These are phyloP conservation scores for Amauroascus verrucosus DNA, from an alignment of 2,329 filamentous ascomycete genomes.

Conservation along the genomic window DNA sequence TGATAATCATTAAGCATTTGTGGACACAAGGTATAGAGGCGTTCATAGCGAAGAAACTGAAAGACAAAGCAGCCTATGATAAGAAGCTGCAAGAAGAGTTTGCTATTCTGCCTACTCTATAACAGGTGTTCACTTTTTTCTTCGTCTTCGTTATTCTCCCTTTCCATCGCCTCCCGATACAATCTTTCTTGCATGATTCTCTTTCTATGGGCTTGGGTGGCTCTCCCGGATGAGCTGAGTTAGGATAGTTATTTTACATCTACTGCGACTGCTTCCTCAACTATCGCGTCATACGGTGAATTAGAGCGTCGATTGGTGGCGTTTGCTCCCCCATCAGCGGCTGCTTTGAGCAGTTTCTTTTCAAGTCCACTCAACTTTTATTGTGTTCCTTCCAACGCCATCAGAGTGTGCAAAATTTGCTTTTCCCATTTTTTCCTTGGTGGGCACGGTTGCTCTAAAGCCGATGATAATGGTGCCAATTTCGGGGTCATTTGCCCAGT, in stretches of 20 bases:
- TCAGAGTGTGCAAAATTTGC: neutral
- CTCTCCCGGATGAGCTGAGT: neutral
- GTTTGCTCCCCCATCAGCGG: neutral
- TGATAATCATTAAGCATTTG: slow-evolving; percentile 10
- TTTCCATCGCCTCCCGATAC: neutral
- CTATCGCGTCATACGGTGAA: neutral
- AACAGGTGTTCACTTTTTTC: neutral
- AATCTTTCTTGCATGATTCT: neutral
- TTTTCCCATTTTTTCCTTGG: neutral
- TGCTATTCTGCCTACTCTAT: slow-evolving; percentile 8
- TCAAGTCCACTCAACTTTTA: neutral
- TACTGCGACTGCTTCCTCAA: neutral
- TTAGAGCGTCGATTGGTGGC: neutral
- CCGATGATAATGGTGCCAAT: slow-evolving; percentile 5
- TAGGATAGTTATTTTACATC: neutral
- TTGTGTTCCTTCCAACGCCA: neutral
- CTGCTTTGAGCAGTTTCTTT: neutral
- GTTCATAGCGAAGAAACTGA: slow-evolving; percentile 6
- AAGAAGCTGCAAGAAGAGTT: slow-evolving; percentile 10
- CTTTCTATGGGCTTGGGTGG: neutral
- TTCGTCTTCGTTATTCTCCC: neutral
- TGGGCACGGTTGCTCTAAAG: neutral
- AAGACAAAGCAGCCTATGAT: slow-evolving; percentile 12
- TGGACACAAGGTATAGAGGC: slow-evolving; percentile 17
- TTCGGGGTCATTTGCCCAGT: slow-evolving; percentile 1